These are phyloP conservation scores for Poa annua DNA, from an alignment of 176 grass and related monocot species.

Conservation along the genomic window DNA sequence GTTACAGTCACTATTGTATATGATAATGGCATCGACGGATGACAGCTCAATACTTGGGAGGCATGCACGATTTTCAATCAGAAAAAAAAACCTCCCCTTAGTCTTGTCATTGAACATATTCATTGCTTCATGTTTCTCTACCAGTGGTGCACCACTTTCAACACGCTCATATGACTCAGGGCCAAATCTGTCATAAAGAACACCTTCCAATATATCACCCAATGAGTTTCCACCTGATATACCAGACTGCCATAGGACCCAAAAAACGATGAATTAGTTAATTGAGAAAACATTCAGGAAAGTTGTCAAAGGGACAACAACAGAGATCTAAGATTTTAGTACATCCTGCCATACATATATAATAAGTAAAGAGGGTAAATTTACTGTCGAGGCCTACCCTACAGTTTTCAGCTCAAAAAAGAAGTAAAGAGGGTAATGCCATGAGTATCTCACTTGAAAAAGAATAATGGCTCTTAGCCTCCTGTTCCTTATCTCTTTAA, in stretches of 20 bases:
- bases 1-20: constrained; percentile 74
- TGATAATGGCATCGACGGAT: constrained; percentile 71
- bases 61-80: constrained; percentile 78
- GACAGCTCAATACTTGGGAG: constrained; percentile 70
- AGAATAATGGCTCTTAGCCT: constrained; percentile 69
- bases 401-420: too few species aligned
- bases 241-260: constrained; percentile 51
- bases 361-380: constrained; percentile 4
- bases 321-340: not conserved
- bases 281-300: constrained; percentile 19
- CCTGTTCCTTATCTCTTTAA: constrained; percentile 59
- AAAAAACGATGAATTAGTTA: constrained; percentile 10
- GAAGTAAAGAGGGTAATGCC: not conserved
- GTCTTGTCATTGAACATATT: constrained; percentile 74
- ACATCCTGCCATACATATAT: constrained; percentile 1
- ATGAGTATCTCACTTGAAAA: constrained; percentile 68
- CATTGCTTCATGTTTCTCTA: constrained; percentile 53
- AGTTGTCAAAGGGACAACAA: not conserved
- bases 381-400: too few species aligned
- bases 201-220: constrained; percentile 72
- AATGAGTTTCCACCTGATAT: constrained; percentile 52
- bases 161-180: constrained; percentile 66
- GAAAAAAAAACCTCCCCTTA: constrained; percentile 77
- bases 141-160: constrained; percentile 37
- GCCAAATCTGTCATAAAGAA: constrained; percentile 75